Evolutionary conservation across 2,329 filamentous ascomycete species (phyloP).

Genomic region (Diplodia intermedia): DNA sequence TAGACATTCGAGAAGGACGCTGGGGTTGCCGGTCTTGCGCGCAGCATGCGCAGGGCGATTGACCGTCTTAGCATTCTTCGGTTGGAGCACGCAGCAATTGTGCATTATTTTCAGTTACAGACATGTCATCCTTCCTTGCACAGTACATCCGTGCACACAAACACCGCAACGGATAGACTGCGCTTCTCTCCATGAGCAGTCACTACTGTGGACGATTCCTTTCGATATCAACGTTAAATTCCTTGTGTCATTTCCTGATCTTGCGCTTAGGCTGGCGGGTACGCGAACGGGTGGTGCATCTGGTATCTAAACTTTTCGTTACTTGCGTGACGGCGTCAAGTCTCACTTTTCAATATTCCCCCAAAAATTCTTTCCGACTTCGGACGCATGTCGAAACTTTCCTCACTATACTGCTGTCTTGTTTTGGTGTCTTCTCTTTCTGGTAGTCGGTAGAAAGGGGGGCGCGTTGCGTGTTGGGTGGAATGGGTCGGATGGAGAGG

Average conservation of each 20-base stretch:
- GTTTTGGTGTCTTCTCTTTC: slow-evolving; percentile 4
- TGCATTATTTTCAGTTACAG: slow-evolving; percentile 27
- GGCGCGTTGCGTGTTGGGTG: slow-evolving; percentile 18
- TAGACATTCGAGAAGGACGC: not conserved
- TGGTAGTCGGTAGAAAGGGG: slow-evolving; percentile 10
- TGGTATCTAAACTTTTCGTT: slow-evolving; percentile 28
- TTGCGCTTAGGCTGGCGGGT: slow-evolving; percentile 24
- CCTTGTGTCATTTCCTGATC: slow-evolving; percentile 19
- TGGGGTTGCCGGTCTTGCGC: slow-evolving; percentile 6
- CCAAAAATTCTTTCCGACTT: slow-evolving; percentile 24
- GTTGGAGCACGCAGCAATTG: slow-evolving; percentile 18
- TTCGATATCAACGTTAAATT: slow-evolving; percentile 26
- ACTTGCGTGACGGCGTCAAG: slow-evolving; percentile 25
- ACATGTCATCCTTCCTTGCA: slow-evolving; percentile 28
- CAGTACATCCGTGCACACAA: slow-evolving; percentile 13
- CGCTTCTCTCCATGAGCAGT: slow-evolving; percentile 15
- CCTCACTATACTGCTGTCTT: slow-evolving; percentile 11
- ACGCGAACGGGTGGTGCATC: slow-evolving; percentile 29
- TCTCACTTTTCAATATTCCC: slow-evolving; percentile 30
- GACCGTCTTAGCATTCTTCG: slow-evolving; percentile 1
- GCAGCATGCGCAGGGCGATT: not conserved
- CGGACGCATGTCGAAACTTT: slow-evolving; percentile 8
- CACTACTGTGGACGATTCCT: slow-evolving; percentile 17
- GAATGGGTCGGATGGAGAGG: slow-evolving; percentile 21
- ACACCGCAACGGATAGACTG: slow-evolving; percentile 21